phyloP scores from a whole-genome alignment of 257 asterid genomes.

The Capsicum baccatum region DNA sequence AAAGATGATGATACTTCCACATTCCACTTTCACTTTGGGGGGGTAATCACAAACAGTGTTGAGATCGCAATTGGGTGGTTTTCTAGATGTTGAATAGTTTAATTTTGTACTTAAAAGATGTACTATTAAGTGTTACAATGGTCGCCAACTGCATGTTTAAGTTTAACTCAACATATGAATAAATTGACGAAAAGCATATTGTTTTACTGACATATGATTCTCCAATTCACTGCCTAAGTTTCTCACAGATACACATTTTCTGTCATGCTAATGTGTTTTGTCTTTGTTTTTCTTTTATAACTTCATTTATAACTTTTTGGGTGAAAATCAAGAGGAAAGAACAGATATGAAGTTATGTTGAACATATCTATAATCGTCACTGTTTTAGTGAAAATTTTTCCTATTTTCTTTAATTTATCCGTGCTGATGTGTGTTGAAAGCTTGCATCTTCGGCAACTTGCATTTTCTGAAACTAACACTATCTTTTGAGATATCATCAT shows the following conservation, averaged over 20 bases:
- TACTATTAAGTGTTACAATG: neutral
- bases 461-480: too few species aligned
- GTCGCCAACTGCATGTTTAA: neutral
- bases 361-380: too few species aligned
- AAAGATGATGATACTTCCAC: neutral
- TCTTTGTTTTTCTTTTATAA: neutral
- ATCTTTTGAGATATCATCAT: too few species aligned
- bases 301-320: neutral
- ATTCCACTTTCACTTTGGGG: slow-evolving; percentile 10
- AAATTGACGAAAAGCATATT: neutral
- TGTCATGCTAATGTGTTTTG: neutral
- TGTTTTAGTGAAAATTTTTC: too few species aligned
- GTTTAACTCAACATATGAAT: neutral
- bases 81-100: too few species aligned
- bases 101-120: neutral
- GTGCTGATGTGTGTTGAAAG: too few species aligned
- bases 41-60: neutral
- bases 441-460: too few species aligned
- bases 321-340: neutral
- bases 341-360: too few species aligned
- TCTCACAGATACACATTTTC: neutral
- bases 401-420: too few species aligned
- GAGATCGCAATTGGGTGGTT: neutral
- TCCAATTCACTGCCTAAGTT: neutral
- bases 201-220: neutral